A percentile compares a stretch with the other conserved stretches of the same genome.
These are phyloP conservation scores for Xylaria hypoxylon DNA, from an alignment of 2,329 filamentous ascomycete species.

Conservation along the genomic window DNA sequence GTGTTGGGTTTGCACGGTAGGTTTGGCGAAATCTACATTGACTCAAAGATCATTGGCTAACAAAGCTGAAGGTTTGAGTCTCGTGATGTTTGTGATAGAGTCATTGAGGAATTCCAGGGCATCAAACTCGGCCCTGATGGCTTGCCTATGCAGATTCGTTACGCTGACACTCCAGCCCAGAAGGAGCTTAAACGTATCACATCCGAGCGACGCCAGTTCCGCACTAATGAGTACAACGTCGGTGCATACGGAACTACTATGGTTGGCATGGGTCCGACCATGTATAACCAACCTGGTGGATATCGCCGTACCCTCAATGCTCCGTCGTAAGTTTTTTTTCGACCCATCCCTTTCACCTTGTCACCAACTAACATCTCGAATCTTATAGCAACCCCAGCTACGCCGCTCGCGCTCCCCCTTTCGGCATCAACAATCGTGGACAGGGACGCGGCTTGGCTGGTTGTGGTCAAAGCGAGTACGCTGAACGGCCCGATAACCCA, in stretches of 20 bases:
- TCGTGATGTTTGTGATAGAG: slow-evolving; percentile 88
- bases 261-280: slow-evolving; percentile 66
- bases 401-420: slow-evolving; percentile 30
- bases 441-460: slow-evolving; percentile 38
- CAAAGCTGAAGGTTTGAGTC: slow-evolving; percentile 78
- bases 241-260: slow-evolving; percentile 74
- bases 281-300: slow-evolving; percentile 55
- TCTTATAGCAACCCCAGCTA: slow-evolving; percentile 34
- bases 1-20: slow-evolving; percentile 96
- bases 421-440: slow-evolving; percentile 35
- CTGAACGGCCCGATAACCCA: slow-evolving; percentile 32
- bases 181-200: slow-evolving; percentile 97
- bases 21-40: slow-evolving; percentile 45
- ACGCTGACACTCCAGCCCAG: slow-evolving; percentile 95
- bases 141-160: slow-evolving; percentile 91
- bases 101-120: slow-evolving; percentile 89
- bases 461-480: slow-evolving; percentile 41
- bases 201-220: slow-evolving; percentile 93
- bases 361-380: slow-evolving; percentile 27
- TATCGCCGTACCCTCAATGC: slow-evolving; percentile 53
- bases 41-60: slow-evolving; percentile 42
- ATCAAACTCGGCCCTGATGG: slow-evolving; percentile 79
- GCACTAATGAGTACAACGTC: slow-evolving; percentile 93
- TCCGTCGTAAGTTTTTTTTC: slow-evolving; percentile 38
- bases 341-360: slow-evolving; percentile 18